Evolutionary conservation across 805 yeast species (phyloP), one percentile per base, ranked within the genome.

Genomic region (Saccharomycopsis sp.): DNA sequence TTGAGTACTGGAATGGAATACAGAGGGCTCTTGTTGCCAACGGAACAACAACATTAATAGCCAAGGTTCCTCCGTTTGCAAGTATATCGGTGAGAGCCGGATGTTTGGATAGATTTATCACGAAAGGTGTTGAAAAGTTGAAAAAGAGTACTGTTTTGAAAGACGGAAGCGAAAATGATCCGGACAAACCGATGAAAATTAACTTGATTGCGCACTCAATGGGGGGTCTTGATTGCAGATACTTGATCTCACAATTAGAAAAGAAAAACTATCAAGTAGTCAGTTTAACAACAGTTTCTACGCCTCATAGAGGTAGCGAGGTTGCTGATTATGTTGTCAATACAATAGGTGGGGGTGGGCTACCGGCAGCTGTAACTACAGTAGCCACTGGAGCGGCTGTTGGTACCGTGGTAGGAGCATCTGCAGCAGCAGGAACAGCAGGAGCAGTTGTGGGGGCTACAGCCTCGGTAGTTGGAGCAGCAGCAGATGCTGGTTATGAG

Each of bases 171-270:
- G 14, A 44, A 23, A 24, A 58, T 14, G 25, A 58, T 25, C 52
- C 55, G 19, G 64, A 65, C 15, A 68, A 70, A 24, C 73, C 72
- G 12, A 63, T 83, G 20, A 83, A 82, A 60, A 77, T 91, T 15
- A 92, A 92, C 66, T 69, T 91, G 51, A 76, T 91, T 24, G 94
- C 94, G 3, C 97, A 91, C 68, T 89, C 97, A 0, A 90, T 91
- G 97, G 97, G 97, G 3, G 97, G 97, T 0, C 72, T 91, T 34
- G 97, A 92, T 67, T 82, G 91, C 38, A 73, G 97, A 55, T 89
- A 84, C 67, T 70, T 92, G 63, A 87, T 90, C 1, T 78, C 88
- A 0, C 74, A 79, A 54, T 68, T 87, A 2, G 70, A 75, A 53
- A 64, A 77, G 24, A 68, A 73, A 41, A 71, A 77, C 50, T 85